These are phyloP conservation scores for Candolleomyces aberdarensis DNA, from an alignment of 768 basidiomycete genomes.

Conservation along the genomic window DNA sequence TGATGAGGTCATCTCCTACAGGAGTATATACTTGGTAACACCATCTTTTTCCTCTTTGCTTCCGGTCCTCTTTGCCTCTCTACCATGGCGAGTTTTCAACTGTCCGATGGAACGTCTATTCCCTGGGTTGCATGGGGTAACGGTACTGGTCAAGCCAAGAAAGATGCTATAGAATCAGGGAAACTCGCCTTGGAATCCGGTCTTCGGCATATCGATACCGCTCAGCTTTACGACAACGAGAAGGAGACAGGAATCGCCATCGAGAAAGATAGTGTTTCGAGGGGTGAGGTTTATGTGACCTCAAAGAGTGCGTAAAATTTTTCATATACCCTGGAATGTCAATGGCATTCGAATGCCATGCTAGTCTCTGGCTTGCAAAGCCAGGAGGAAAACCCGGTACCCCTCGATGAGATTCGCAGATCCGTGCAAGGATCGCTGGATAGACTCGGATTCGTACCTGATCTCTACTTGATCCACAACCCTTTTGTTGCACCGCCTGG, in stretches of 20 bases:
- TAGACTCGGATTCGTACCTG: slow-evolving; percentile 44
- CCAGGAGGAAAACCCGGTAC: slow-evolving; percentile 15
- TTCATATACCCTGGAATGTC: no score
- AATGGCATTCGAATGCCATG: not conserved
- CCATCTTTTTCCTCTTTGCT: no score
- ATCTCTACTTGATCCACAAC: slow-evolving; percentile 54
- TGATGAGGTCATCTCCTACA: no score
- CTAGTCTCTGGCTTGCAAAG: not conserved
- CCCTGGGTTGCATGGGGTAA: slow-evolving; percentile 54
- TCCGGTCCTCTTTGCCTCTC: no score
- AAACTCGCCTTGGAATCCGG: slow-evolving; percentile 34
- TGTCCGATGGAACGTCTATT: slow-evolving; percentile 31
- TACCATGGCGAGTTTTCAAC: slow-evolving; percentile 16
- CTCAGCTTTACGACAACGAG: slow-evolving; percentile 48
- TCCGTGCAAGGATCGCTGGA: slow-evolving; percentile 44
- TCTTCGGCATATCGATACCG: slow-evolving; percentile 51
- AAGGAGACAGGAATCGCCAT: slow-evolving; percentile 38
- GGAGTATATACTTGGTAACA: no score
- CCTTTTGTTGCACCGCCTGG: slow-evolving; percentile 27
- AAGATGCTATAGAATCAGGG: slow-evolving; percentile 29
- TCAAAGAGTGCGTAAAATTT: slow-evolving; percentile 30
- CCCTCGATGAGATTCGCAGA: slow-evolving; percentile 30
- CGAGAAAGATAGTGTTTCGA: slow-evolving; percentile 24
- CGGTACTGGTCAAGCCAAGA: slow-evolving; percentile 33
- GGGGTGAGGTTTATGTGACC: slow-evolving; percentile 47